phyloP scores from a whole-genome alignment of 139 green algal genomes.

The Chlamydomonas incerta region DNA sequence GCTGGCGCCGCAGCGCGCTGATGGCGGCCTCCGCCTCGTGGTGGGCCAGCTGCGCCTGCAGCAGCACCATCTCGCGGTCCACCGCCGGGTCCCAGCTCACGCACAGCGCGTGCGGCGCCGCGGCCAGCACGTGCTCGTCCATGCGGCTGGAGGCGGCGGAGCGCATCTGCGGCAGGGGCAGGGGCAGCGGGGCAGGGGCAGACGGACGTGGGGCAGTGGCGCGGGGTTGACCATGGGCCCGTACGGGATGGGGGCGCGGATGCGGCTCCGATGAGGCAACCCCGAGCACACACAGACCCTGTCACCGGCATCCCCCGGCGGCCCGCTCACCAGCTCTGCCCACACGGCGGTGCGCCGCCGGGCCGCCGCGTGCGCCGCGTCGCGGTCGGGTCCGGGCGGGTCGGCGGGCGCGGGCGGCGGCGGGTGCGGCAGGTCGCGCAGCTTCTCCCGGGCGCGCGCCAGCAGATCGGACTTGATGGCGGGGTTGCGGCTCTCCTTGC shows the following conservation, averaged over 20 bases:
- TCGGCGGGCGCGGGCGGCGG: not conserved
- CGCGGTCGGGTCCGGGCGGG: conserved; percentile 9
- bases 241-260: too few species aligned
- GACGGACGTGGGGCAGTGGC: too few species aligned
- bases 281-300: too few species aligned
- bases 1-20: conserved; percentile 36
- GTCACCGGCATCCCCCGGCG: too few species aligned
- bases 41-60: conserved; percentile 60
- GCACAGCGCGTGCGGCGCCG: conserved; percentile 52
- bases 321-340: conserved; percentile 48
- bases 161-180: not conserved
- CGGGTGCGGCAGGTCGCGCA: conserved; percentile 52
- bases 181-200: too few species aligned
- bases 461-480: conserved; percentile 66
- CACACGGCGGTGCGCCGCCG: conserved; percentile 49
- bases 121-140: conserved; percentile 52
- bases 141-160: conserved; percentile 46
- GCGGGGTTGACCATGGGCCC: too few species aligned
- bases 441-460: conserved; percentile 58
- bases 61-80: conserved; percentile 65
- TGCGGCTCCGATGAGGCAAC: too few species aligned
- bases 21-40: conserved; percentile 64
- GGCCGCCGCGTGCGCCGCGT: conserved; percentile 5
- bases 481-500: conserved; percentile 64
- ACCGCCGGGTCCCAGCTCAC: conserved; percentile 44